Conservation (phyloP, 2,329 filamentous ascomycete genomes). For the Neocatenulostroma microsporum region DNA sequence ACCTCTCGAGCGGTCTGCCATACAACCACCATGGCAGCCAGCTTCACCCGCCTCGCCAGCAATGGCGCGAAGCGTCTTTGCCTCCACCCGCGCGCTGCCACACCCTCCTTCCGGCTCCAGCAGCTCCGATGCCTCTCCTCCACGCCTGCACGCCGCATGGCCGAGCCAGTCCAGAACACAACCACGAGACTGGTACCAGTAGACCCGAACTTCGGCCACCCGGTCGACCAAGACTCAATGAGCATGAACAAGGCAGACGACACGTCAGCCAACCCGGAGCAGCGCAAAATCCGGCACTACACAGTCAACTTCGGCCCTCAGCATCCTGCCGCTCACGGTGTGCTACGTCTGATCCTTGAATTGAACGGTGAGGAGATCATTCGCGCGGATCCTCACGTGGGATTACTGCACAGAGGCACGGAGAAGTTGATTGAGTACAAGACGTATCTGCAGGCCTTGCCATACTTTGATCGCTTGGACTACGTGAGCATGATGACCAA, state of each 20-base stretch:
- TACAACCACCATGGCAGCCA: conserved; percentile 56
- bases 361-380: conserved; percentile 97
- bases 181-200: conserved; percentile 60
- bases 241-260: conserved; percentile 38
- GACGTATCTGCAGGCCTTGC: conserved; percentile 94
- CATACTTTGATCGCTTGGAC: conserved; percentile 97
- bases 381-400: conserved; percentile 92
- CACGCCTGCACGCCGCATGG: conserved; percentile 55
- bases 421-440: conserved; percentile 99
- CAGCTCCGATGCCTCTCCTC: conserved; percentile 57
- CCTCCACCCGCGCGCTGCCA: conserved; percentile 45
- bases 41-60: conserved; percentile 65
- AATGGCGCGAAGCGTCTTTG: conserved; percentile 57
- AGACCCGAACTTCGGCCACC: conserved; percentile 54
- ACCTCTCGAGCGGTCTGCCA: conserved; percentile 11
- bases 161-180: conserved; percentile 41
- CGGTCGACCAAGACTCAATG: conserved; percentile 40
- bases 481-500: conserved; percentile 99
- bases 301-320: conserved; percentile 99
- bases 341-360: conserved; percentile 94
- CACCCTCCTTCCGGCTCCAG: conserved; percentile 27
- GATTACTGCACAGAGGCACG: conserved; percentile 88
- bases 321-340: conserved; percentile 96
- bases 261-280: conserved; percentile 42
- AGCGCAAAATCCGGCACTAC: conserved; percentile 93